Base-by-base conservation (phyloP, 1,284 basidiomycete genomes). In the Acaromyces ingoldii region DNA sequence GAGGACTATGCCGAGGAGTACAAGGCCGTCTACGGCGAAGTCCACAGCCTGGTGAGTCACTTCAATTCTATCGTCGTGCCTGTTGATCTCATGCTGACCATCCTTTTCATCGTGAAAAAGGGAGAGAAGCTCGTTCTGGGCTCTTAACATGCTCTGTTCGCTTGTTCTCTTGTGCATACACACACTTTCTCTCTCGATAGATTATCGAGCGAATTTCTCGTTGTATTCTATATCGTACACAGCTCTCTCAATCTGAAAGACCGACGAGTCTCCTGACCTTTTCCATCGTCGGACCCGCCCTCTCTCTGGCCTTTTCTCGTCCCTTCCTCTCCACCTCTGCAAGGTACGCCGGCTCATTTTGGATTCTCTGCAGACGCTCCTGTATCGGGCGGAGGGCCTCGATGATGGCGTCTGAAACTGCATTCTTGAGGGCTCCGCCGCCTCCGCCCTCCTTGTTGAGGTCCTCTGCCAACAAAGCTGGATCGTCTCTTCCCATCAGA, bases 1-100 rank as follows among this genome's bases (percentile, higher is more conserved):
- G 83, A 87, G 47, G 89, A 91, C 65, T 92, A 89, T 77, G 79
- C 81, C 69, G 87, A 89, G 66, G 77, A 88, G 58, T 93, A 90
- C 77, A 82, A 88, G 49, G 87, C 91, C 75, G 86, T 89, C 92
- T 50, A 83, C 83, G 77, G 15, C 21, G 48, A 49, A 26, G 33
- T 39, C 21, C 13, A 38, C 10, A n/a, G 7, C 7, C 37, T 38
- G 37, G 37, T 38, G 37, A 38, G 37, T 22, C 7, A 13, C 29
- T 13, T 30, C n/a, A n/a, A n/a, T n/a, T n/a, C n/a, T n/a, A n/a
- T n/a, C n/a, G n/a, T n/a, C n/a, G n/a, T n/a, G n/a, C n/a, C n/a
- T n/a, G n/a, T n/a, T n/a, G n/a, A n/a, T n/a, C n/a, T n/a, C n/a
- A n/a, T n/a, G n/a, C n/a, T n/a, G n/a, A n/a, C n/a, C n/a, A n/a